A percentile compares a stretch with the other conserved stretches of the same genome.
Evolutionary conservation across 352 stramenopile genomes (phyloP).

Genomic region (Pythium coloratum): DNA sequence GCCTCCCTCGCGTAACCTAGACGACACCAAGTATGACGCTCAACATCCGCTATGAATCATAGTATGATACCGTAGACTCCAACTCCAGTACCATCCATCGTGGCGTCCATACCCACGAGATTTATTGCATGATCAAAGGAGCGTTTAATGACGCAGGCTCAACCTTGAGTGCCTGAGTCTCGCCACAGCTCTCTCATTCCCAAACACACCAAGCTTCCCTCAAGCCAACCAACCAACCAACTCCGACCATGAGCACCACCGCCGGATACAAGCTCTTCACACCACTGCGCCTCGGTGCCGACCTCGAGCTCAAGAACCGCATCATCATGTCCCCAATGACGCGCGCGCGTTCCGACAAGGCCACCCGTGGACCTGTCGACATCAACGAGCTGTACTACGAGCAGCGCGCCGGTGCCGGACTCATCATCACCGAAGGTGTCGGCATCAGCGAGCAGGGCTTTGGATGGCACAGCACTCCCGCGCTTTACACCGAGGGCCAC

Average conservation of each 20-base stretch:
- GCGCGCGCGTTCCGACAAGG: slow-evolving; percentile 11
- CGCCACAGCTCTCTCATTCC: neutral
- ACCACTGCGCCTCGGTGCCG: neutral
- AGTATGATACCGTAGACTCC: no score
- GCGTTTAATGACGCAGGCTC: no score
- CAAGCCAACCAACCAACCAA: neutral
- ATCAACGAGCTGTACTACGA: slow-evolving; percentile 20
- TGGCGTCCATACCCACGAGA: no score
- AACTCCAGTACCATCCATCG: no score
- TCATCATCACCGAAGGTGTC: slow-evolving; percentile 35
- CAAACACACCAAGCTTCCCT: neutral
- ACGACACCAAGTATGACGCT: no score
- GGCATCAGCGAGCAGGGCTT: slow-evolving; percentile 14
- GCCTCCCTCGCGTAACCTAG: no score
- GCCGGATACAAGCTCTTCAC: slow-evolving; percentile 21
- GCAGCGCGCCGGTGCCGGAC: slow-evolving; percentile 29
- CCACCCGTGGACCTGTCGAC: neutral
- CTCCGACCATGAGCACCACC: no score
- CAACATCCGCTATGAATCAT: no score
- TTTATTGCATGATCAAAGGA: no score
- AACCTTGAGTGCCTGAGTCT: no score
- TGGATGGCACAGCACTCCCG: slow-evolving; percentile 25
- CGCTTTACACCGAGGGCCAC: slow-evolving; percentile 25
- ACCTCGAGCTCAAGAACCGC: slow-evolving; percentile 30
- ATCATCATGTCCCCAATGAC: slow-evolving; percentile 45